A percentile compares a stretch with the other conserved stretches of the same genome.
These are phyloP conservation scores for Curvularia lunata DNA, from an alignment of 2,329 filamentous ascomycete genomes.

Conservation along the genomic window DNA sequence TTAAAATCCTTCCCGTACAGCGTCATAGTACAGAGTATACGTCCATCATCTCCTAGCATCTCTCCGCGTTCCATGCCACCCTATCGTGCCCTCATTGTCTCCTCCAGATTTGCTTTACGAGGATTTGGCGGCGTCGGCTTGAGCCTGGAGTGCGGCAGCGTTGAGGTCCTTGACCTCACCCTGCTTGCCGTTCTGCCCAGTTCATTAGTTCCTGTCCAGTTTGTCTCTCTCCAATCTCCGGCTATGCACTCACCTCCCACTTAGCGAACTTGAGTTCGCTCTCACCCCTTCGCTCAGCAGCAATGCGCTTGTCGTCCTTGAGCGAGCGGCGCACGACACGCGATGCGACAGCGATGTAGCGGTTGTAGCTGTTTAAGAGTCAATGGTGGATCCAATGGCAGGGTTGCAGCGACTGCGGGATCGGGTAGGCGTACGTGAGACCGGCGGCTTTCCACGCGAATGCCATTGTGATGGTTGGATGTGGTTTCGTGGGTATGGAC, in stretches of 20 bases:
- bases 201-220: conserved; percentile 33
- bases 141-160: conserved; percentile 57
- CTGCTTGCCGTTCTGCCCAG: conserved; percentile 87
- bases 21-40: conserved; percentile 50
- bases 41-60: conserved; percentile 32
- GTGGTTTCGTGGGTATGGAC: conserved; percentile 33
- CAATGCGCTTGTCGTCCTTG: conserved; percentile 90
- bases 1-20: conserved; percentile 31
- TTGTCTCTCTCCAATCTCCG: conserved; percentile 1
- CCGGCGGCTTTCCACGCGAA: conserved; percentile 99
- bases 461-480: conserved; percentile 73
- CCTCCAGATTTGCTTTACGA: conserved; percentile 31
- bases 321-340: conserved; percentile 94
- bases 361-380: conserved; percentile 83
- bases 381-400: conserved; percentile 31
- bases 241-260: conserved; percentile 80
- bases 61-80: conserved; percentile 12
- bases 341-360: conserved; percentile 94
- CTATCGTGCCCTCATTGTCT: conserved; percentile 10
- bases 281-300: conserved; percentile 87
- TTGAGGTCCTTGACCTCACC: conserved; percentile 79
- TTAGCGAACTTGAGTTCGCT: conserved; percentile 89
- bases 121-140: conserved; percentile 55
- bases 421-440: conserved; percentile 74
- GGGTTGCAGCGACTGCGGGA: conserved; percentile 2